Base-by-base conservation (phyloP, 2,329 filamentous ascomycete species). In the Aspergillus eucalypticola region DNA sequence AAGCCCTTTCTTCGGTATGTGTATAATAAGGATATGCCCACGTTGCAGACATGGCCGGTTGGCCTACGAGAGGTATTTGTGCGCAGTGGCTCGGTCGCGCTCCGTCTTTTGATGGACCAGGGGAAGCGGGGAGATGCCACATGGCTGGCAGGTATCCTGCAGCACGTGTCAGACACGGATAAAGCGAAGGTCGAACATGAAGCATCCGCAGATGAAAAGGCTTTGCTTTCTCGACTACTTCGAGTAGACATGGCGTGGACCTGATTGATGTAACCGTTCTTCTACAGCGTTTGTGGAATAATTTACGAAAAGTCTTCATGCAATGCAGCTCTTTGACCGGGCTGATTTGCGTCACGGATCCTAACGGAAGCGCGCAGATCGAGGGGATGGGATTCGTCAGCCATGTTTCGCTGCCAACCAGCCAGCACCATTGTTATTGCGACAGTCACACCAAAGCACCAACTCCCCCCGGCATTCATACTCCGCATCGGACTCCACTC, bases 101-200 rank as follows among this genome's bases (percentile, higher is more conserved):
- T 79, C n/a, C 71, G 73, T 27, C 56, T 79, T 21, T 67, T 76
- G 44, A 65, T 75, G 25, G 71, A 76, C 15, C 71, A 71, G 56
- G 69, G 71, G 38, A 65, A 68, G 8, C 64, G 68, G 49, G 62
- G 62, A 38, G 67, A 75, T 51, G 75, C 72, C 21, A 65, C 69
- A 27, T 64, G 58, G 42, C 58, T 78, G 46, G 72, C 71, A 41
- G 66, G 60, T 5, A 64, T 70, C 53, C 66, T 78, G 19, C 73
- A 75, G 25, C 58, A 75, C 15, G 60, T 77, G 17, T 69, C 71
- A 2, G 69, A 70, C 17, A 60, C 70, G 21, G 69, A 70, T 17
- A 60, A 71, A 21, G 41, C 53, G 21, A 60, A 63, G 15, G 19
- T 61, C 23, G 59, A 56, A 7, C 54, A 63, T 19, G 63, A 61